Evolutionary conservation across 768 basidiomycete genomes (phyloP), one percentile per base, ranked within the genome.

Genomic region (Amanita pseudoporphyria): DNA sequence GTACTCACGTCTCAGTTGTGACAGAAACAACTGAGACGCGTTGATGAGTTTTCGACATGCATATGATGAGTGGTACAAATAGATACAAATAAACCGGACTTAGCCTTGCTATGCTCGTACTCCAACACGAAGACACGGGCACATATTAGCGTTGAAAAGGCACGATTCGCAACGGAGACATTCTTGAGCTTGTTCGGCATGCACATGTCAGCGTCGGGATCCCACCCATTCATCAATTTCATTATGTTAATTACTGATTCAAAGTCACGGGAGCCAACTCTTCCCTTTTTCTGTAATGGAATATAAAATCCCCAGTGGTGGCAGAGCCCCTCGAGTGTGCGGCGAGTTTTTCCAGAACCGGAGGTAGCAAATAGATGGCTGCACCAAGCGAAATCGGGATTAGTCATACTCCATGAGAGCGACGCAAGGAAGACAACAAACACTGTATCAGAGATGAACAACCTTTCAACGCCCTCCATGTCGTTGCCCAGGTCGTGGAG

Each of bases 121-220:
- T 46, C 39, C 10, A 54, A 38, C 45, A 52, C 42, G 44, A 54
- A 51, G 50, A 54, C 21, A 39, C 37, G 53, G 35, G 38, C 49
- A 33, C 53, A 54, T 33, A 54, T 36, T 33, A 54, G 47, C 45
- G 52, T 54, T 33, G 51, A 35, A 54, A 54, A 54, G 32, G 35
- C 40, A 47, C 38, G 51, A 33, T 52, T 9, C 33, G 53, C 50
- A 46, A 49, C 42, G 16, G 13, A 13, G 36, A 16, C 43, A 18
- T 54, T 54, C 46, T 47, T 42, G 38, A 21, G 13, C 41, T 41
- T 47, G 39, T 45, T 30, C 40, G 6, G 4, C 3, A 24, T 33
- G n/a, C n/a, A n/a, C 10, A 13, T 19, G 45, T 40, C 35, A 14
- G 4, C 35, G 50, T 45, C 45, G 30, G 28, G 33, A 30, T 52